Evolutionary conservation across 805 yeast genomes (phyloP).

Genomic region (Suhomyces faveliae): DNA sequence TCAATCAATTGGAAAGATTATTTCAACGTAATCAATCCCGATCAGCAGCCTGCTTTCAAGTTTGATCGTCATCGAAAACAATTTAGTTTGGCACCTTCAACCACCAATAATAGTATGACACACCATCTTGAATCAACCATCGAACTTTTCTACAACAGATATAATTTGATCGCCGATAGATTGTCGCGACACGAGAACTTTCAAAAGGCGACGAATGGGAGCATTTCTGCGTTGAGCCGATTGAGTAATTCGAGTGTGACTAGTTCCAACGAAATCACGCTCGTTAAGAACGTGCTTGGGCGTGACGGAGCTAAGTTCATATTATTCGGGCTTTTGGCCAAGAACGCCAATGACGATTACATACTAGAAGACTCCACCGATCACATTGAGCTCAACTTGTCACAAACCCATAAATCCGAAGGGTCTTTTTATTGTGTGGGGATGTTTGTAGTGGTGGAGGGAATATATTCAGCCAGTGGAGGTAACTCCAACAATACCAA

Average conservation of each 20-base stretch:
- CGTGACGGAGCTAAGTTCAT: constrained; percentile 74
- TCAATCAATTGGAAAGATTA: constrained; percentile 68
- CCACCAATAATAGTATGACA: constrained; percentile 7
- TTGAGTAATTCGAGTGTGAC: constrained; percentile 11
- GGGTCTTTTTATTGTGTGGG: constrained; percentile 74
- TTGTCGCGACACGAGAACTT: constrained; percentile 74
- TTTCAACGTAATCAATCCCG: constrained; percentile 63
- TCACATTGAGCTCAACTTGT: constrained; percentile 61
- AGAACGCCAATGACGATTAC: constrained; percentile 64
- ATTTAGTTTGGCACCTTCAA: constrained; percentile 41
- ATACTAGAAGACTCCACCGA: constrained; percentile 82
- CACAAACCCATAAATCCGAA: constrained; percentile 58
- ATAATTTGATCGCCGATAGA: constrained; percentile 64
- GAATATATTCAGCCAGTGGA: constrained; percentile 71
- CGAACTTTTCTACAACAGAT: constrained; percentile 52
- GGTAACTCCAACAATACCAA: constrained; percentile 35
- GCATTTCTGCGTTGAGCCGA: constrained; percentile 42
- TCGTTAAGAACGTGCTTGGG: constrained; percentile 83
- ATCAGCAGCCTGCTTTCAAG: constrained; percentile 59
- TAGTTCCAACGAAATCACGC: constrained; percentile 47
- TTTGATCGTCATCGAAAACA: constrained; percentile 65
- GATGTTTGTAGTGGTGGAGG: constrained; percentile 77
- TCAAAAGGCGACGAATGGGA: constrained; percentile 48
- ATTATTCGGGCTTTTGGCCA: constrained; percentile 71
- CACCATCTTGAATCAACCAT: constrained; percentile 24